These are phyloP conservation scores for Penicillium paxilli DNA, from an alignment of 495 filamentous ascomycete genomes.

Conservation along the genomic window DNA sequence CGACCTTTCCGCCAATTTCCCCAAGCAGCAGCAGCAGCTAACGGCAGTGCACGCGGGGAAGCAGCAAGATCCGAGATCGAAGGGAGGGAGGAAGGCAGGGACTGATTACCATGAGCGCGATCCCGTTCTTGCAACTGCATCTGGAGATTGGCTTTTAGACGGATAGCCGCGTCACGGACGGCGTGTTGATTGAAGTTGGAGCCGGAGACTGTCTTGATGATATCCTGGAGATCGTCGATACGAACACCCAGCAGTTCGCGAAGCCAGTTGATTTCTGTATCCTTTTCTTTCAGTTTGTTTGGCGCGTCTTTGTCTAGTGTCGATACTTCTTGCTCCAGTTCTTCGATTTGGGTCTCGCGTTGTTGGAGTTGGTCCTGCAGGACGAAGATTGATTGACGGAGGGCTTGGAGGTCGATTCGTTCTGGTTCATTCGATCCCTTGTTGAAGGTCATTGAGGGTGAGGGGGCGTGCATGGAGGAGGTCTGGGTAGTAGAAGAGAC, in stretches of 20 bases:
- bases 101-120: slow-evolving; percentile 53
- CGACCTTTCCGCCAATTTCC: slow-evolving; percentile 76
- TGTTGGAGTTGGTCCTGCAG: slow-evolving; percentile 95
- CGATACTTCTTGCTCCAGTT: slow-evolving; percentile 70
- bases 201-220: slow-evolving; percentile 74
- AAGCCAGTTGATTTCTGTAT: slow-evolving; percentile 94
- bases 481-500: slow-evolving; percentile 18
- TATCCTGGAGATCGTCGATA: slow-evolving; percentile 87
- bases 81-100: slow-evolving; percentile 55
- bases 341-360: slow-evolving; percentile 84
- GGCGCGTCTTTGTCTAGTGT: slow-evolving; percentile 70
- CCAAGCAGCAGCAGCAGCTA: slow-evolving; percentile 81
- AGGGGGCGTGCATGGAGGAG: slow-evolving; percentile 34
- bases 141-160: slow-evolving; percentile 88
- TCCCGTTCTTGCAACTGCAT: slow-evolving; percentile 97
- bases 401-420: slow-evolving; percentile 88
- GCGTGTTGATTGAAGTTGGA: slow-evolving; percentile 72
- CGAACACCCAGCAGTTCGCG: slow-evolving; percentile 90
- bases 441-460: slow-evolving; percentile 44
- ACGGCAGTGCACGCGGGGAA: slow-evolving; percentile 75
- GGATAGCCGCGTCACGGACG: slow-evolving; percentile 86
- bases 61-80: slow-evolving; percentile 65
- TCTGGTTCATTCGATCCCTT: slow-evolving; percentile 62
- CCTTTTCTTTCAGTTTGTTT: slow-evolving; percentile 78
- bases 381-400: slow-evolving; percentile 93